These are phyloP conservation scores for Fusarium fracticaudum DNA, from an alignment of 2,329 filamentous ascomycete species.

Conservation along the genomic window DNA sequence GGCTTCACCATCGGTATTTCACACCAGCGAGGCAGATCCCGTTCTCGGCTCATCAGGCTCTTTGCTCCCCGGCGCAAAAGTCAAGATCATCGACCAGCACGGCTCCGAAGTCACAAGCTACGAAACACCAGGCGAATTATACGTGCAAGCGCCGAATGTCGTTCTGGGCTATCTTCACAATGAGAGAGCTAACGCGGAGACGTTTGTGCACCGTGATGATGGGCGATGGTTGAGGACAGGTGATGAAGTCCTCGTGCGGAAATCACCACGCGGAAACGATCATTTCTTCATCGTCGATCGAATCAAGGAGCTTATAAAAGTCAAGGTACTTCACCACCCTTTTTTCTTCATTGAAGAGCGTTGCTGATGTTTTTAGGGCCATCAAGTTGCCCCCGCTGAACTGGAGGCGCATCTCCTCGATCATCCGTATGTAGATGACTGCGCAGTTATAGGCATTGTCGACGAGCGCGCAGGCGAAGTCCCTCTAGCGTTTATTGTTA, in stretches of 20 bases:
- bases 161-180: slow-evolving; percentile 89
- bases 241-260: slow-evolving; percentile 79
- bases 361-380: slow-evolving; percentile 58
- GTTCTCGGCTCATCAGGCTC: slow-evolving; percentile 76
- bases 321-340: slow-evolving; percentile 64
- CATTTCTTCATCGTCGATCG: slow-evolving; percentile 88
- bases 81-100: slow-evolving; percentile 71
- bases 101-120: slow-evolving; percentile 74
- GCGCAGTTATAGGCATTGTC: slow-evolving; percentile 76
- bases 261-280: slow-evolving; percentile 72
- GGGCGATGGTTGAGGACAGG: slow-evolving; percentile 84
- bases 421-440: slow-evolving; percentile 77
- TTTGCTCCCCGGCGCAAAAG: slow-evolving; percentile 70
- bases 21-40: slow-evolving; percentile 66
- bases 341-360: no score
- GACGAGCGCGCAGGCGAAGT: slow-evolving; percentile 68
- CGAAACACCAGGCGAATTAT: slow-evolving; percentile 80
- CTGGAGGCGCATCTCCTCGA: slow-evolving; percentile 79
- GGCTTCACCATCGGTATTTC: slow-evolving; percentile 72
- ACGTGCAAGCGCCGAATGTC: slow-evolving; percentile 79
- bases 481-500: slow-evolving; percentile 70
- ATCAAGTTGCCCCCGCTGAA: slow-evolving; percentile 83
- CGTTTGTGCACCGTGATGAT: slow-evolving; percentile 69
- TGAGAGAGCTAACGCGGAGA: slow-evolving; percentile 81
- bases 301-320: slow-evolving; percentile 76